These are phyloP conservation scores for Microbotryum intermedium DNA, from an alignment of 1,284 basidiomycete species.

Conservation along the genomic window DNA sequence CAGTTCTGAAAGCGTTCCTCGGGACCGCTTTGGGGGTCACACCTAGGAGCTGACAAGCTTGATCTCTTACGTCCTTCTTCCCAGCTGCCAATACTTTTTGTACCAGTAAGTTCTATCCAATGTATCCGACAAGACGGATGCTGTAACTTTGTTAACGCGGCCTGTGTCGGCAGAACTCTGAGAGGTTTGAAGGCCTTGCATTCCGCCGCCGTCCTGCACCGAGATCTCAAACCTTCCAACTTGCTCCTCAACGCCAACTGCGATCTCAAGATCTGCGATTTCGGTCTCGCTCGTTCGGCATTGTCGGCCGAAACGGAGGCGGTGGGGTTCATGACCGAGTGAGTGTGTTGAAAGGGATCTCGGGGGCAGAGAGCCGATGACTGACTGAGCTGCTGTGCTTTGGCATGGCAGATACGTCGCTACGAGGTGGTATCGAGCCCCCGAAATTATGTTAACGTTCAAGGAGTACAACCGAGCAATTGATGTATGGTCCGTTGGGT, in stretches of 20 bases:
- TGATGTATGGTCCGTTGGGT: slow-evolving; percentile 50
- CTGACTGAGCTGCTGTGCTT: not conserved
- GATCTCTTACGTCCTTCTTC: not conserved
- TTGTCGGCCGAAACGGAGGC: slow-evolving; percentile 31
- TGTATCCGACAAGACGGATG: no score
- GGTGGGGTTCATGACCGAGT: slow-evolving; percentile 37
- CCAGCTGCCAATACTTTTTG: slow-evolving; percentile 41
- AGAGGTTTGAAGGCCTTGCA: slow-evolving; percentile 90
- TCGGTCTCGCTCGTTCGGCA: slow-evolving; percentile 32
- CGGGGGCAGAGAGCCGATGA: not conserved
- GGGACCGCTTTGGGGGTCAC: slow-evolving; percentile 6
- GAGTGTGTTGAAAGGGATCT: not conserved
- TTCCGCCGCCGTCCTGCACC: slow-evolving; percentile 78
- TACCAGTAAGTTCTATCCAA: slow-evolving; percentile 20
- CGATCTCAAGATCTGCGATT: slow-evolving; percentile 68
- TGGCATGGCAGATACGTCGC: slow-evolving; percentile 32
- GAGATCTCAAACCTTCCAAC: slow-evolving; percentile 92
- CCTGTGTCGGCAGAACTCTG: slow-evolving; percentile 49
- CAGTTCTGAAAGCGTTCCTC: slow-evolving; percentile 29
- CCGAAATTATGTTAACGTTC: slow-evolving; percentile 94
- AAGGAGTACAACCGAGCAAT: slow-evolving; percentile 92
- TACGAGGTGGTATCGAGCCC: slow-evolving; percentile 82
- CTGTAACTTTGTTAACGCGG: no score
- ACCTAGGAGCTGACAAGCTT: not conserved
- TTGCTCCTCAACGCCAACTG: slow-evolving; percentile 93